These are phyloP conservation scores for Xanthoconium separans DNA, from an alignment of 1,284 basidiomycete genomes.

Conservation along the genomic window DNA sequence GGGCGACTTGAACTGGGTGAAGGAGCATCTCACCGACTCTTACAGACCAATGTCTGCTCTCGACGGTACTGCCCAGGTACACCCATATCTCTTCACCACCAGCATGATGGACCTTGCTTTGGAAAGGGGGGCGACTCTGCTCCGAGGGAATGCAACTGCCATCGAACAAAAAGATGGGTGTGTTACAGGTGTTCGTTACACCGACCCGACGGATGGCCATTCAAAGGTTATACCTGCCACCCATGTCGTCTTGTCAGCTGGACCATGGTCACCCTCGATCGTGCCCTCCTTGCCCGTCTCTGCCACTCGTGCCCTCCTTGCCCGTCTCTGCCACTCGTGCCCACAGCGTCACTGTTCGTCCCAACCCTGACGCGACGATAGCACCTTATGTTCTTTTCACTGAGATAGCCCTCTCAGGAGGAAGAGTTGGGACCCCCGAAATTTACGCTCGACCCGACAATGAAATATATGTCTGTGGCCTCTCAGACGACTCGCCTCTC, in stretches of 20 bases:
- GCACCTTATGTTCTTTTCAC: constrained; percentile 69
- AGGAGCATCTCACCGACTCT: constrained; percentile 53
- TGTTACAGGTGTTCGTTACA: constrained; percentile 57
- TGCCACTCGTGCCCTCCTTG: constrained; percentile 42
- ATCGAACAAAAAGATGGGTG: constrained; percentile 41
- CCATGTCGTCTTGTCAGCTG: constrained; percentile 75
- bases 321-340: constrained; percentile 62
- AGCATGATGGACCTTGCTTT: constrained; percentile 72
- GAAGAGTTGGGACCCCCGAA: constrained; percentile 48
- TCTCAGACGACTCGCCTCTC: constrained; percentile 58
- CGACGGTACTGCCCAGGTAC: constrained; percentile 75
- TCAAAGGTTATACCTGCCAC: constrained; percentile 50
- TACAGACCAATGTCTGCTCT: constrained; percentile 60
- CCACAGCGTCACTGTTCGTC: constrained; percentile 65
- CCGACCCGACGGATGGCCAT: constrained; percentile 33
- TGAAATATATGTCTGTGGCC: constrained; percentile 70
- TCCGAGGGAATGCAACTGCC: constrained; percentile 44
- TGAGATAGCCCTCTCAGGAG: constrained; percentile 45
- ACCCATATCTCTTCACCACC: constrained; percentile 78
- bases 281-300: too few relatives aligned
- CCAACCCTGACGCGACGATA: constrained; percentile 41
- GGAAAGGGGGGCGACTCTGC: constrained; percentile 48
- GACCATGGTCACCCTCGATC: constrained; percentile 83
- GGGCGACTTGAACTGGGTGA: constrained; percentile 62
- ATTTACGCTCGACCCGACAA: constrained; percentile 69